phyloP scores from a whole-genome alignment of 306 rosid genomes.

The Vicia faba region DNA sequence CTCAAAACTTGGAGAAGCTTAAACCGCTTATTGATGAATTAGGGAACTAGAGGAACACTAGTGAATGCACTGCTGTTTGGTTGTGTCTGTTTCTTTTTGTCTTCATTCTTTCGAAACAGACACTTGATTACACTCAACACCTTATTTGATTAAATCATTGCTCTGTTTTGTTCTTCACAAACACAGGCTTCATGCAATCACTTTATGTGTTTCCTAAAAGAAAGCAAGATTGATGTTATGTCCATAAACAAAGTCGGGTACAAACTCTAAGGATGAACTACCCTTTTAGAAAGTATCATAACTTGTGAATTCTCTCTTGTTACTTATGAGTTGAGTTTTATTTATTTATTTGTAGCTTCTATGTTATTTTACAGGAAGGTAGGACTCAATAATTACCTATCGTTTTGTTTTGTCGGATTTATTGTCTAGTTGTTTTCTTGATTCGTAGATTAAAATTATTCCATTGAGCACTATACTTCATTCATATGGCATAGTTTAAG shows the following conservation, averaged over 20 bases:
- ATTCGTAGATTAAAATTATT: slow-evolving; percentile 5
- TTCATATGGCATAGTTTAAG: neutral
- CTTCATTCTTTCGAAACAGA: neutral
- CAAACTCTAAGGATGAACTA: slow-evolving; percentile 2
- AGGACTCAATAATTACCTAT: neutral
- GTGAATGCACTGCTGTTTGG: neutral
- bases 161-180: slow-evolving; percentile 2
- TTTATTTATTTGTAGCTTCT: neutral
- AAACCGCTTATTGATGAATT: neutral
- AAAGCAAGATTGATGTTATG: neutral
- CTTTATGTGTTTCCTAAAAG: neutral
- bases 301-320: neutral
- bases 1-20: too few species aligned
- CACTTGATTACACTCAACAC: neutral
- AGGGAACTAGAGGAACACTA: neutral
- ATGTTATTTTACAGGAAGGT: neutral
- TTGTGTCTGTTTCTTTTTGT: neutral
- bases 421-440: neutral
- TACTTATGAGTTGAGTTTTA: neutral
- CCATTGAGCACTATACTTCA: neutral
- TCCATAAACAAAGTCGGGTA: neutral
- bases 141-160: neutral
- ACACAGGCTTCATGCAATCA: neutral
- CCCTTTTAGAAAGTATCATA: neutral
- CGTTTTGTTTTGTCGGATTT: neutral